Percentiles rank a stretch among this genome's conserved stretches.
Evolutionary conservation across 2,329 filamentous ascomycete species (phyloP).

Genomic region (Neonectria coccinea): DNA sequence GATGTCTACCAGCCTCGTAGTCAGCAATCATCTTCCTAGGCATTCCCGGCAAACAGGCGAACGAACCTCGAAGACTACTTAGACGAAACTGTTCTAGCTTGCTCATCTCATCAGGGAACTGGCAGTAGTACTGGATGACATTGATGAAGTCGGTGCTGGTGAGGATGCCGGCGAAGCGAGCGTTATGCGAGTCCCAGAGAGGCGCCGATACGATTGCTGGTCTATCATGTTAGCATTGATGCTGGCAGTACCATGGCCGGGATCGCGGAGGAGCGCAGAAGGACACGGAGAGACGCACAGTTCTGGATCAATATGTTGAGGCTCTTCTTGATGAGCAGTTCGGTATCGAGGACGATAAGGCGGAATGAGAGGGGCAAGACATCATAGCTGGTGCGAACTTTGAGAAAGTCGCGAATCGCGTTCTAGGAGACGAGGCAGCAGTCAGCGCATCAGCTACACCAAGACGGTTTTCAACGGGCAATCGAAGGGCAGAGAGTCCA

Average conservation of each 20-base stretch:
- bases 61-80: conserved; percentile 86
- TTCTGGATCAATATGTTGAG: conserved; percentile 96
- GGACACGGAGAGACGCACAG: conserved; percentile 67
- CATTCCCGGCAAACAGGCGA: background rate
- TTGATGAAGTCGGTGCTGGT: conserved; percentile 99
- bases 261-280: conserved; percentile 9
- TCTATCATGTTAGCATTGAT: conserved; percentile 29
- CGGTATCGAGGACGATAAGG: conserved; percentile 94
- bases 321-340: conserved; percentile 96
- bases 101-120: conserved; percentile 89
- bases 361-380: conserved; percentile 96
- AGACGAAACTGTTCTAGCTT: conserved; percentile 94
- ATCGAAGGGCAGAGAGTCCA: background rate
- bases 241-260: conserved; percentile 4
- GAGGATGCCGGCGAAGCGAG: conserved; percentile 91
- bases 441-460: conserved; percentile 26
- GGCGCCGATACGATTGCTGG: conserved; percentile 96
- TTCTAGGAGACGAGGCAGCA: conserved; percentile 64
- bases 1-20: conserved; percentile 73
- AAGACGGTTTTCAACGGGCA: background rate
- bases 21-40: conserved; percentile 34
- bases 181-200: conserved; percentile 93
- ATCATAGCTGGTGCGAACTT: conserved; percentile 96
- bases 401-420: conserved; percentile 94
- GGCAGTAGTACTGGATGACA: conserved; percentile 98